Evolutionary conservation across 345 rosid genomes (phyloP).

Genomic region (Gossypium turneri): DNA sequence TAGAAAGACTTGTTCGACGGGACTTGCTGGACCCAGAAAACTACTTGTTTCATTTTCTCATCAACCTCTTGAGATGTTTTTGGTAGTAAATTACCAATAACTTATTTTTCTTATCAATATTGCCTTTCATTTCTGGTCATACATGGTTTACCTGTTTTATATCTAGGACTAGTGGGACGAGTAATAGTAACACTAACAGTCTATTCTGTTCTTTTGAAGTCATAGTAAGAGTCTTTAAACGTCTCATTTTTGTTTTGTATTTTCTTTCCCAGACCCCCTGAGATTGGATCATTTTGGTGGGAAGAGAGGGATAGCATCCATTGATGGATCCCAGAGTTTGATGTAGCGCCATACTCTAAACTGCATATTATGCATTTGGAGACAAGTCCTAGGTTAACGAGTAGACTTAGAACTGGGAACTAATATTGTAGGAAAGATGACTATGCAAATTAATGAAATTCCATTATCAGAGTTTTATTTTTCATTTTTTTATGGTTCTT

Average conservation of each 20-base stretch:
- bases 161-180: too few relatives aligned
- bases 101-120: not conserved
- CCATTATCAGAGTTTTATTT: not conserved
- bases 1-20: constrained; percentile 33
- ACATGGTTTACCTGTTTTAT: not conserved
- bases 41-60: constrained; percentile 33
- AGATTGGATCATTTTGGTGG: not conserved
- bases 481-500: not conserved
- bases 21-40: constrained; percentile 32
- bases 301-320: not conserved
- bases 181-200: too few relatives aligned
- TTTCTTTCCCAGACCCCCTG: not conserved
- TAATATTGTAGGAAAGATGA: not conserved
- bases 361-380: too few relatives aligned
- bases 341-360: too few relatives aligned
- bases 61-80: constrained; percentile 36
- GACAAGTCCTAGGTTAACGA: not conserved
- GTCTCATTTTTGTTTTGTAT: not conserved
- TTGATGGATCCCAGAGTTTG: not conserved
- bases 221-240: not conserved
- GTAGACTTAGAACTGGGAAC: not conserved
- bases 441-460: not conserved
- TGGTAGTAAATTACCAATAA: constrained; percentile 24
- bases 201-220: too few relatives aligned
- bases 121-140: not conserved